Percentiles rank a stretch among this genome's conserved stretches.
Evolutionary conservation across 768 basidiomycete species (phyloP).

Genomic region (Zangia roseola): DNA sequence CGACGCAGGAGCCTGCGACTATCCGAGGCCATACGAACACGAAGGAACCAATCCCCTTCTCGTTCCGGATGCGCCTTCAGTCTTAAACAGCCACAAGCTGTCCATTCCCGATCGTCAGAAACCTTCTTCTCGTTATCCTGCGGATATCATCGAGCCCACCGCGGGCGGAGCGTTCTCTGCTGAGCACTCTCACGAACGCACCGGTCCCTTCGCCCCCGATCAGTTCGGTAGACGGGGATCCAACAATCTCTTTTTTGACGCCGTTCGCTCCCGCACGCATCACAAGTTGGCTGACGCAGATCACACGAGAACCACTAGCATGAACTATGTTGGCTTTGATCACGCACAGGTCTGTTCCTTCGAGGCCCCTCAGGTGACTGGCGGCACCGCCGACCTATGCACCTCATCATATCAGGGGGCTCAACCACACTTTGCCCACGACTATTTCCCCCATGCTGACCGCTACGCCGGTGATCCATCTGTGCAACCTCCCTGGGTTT

Average conservation of each 20-base stretch:
- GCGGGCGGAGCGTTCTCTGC: slow-evolving; percentile 11
- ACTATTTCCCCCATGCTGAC: slow-evolving; percentile 30
- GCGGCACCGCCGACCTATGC: slow-evolving; percentile 28
- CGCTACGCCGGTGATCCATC: slow-evolving; percentile 18
- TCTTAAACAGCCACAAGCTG: slow-evolving; percentile 6
- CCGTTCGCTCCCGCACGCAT: slow-evolving; percentile 26
- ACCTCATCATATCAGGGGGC: slow-evolving; percentile 15
- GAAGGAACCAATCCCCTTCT: slow-evolving; percentile 17
- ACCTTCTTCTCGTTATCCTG: slow-evolving; percentile 15
- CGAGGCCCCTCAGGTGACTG: slow-evolving; percentile 17
- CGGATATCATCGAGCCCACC: slow-evolving; percentile 13
- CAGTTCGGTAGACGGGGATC: slow-evolving; percentile 34
- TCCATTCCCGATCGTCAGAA: slow-evolving; percentile 21
- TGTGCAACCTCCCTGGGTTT: slow-evolving; percentile 27
- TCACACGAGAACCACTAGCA: slow-evolving; percentile 17
- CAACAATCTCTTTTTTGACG: slow-evolving; percentile 41
- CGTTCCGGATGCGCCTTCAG: slow-evolving; percentile 10
- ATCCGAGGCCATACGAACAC: slow-evolving; percentile 20
- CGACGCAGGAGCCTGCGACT: slow-evolving; percentile 19
- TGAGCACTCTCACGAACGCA: slow-evolving; percentile 17
- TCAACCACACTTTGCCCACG: slow-evolving; percentile 25
- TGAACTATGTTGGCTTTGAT: slow-evolving; percentile 21
- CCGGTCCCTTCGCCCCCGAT: slow-evolving; percentile 12
- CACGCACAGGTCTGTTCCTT: slow-evolving; percentile 22
- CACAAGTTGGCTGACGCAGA: slow-evolving; percentile 27